Conservation (phyloP, 2,329 filamentous ascomycete species). For the Seiridium cupressi region DNA sequence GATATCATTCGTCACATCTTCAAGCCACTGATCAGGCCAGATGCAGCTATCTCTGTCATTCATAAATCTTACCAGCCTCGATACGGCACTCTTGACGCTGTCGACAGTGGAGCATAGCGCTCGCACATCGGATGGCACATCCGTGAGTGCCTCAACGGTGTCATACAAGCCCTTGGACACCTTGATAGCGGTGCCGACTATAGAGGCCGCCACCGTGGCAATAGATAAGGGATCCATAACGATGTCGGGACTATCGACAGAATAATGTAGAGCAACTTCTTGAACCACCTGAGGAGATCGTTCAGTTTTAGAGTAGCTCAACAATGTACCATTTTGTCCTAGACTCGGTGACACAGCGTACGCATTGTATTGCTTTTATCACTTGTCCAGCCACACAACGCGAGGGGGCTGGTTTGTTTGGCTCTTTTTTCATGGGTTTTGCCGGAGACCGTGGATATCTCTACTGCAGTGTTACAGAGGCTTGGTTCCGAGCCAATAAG, state of each 20-base stretch:
- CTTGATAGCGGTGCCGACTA: constrained; percentile 2
- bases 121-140: neutral
- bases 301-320: neutral
- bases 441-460: no score
- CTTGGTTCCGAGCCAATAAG: no score
- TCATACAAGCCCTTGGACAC: neutral
- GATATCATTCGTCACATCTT: neutral
- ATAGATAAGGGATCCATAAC: neutral
- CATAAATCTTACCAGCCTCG: neutral
- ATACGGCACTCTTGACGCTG: constrained; percentile 1
- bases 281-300: neutral
- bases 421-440: no score
- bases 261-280: neutral
- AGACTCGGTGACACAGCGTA: neutral
- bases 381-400: neutral
- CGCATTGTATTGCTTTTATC: neutral
- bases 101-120: constrained; percentile 1
- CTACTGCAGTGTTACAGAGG: no score
- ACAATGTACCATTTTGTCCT: neutral
- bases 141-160: neutral
- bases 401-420: neutral
- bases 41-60: neutral
- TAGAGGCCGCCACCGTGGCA: neutral
- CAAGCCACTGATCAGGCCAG: neutral
- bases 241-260: neutral